Percentiles rank a stretch among this genome's conserved stretches.
Evolutionary conservation across 139 green algal species (phyloP).

Genomic region (Gonium pectorale): DNA sequence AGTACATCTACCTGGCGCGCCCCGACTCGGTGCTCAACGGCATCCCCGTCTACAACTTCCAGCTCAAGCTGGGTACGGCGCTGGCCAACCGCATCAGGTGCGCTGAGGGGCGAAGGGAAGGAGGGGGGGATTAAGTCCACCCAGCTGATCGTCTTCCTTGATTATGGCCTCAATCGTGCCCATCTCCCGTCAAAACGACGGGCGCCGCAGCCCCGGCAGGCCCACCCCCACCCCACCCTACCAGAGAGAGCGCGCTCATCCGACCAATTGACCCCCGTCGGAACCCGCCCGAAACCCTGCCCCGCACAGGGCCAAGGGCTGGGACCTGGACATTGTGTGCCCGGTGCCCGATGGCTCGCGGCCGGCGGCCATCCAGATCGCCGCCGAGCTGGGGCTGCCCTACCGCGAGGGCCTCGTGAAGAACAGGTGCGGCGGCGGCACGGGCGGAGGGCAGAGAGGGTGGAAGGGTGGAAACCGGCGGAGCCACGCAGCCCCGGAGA

Average conservation of each 20-base stretch:
- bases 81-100: constrained; percentile 85
- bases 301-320: constrained; percentile 73
- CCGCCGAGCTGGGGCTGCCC: constrained; percentile 86
- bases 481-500: too few species aligned
- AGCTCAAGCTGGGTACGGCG: constrained; percentile 86
- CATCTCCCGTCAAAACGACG: too few species aligned
- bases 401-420: constrained; percentile 98
- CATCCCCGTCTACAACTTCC: constrained; percentile 98
- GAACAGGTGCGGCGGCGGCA: constrained; percentile 68
- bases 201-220: too few species aligned
- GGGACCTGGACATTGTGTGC: constrained; percentile 95
- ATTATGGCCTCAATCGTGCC: too few species aligned
- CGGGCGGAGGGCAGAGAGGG: background rate
- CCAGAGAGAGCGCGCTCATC: too few species aligned
- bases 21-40: constrained; percentile 94
- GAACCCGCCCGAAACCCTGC: too few species aligned
- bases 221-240: too few species aligned
- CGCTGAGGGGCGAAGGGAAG: constrained; percentile 4
- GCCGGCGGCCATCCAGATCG: constrained; percentile 87
- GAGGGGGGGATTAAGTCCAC: too few species aligned
- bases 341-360: constrained; percentile 94
- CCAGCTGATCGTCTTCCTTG: too few species aligned
- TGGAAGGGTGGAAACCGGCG: background rate
- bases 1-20: constrained; percentile 99
- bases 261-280: too few species aligned